Base-by-base conservation (phyloP, 306 rosid species). In the Prunus kanzakura region DNA sequence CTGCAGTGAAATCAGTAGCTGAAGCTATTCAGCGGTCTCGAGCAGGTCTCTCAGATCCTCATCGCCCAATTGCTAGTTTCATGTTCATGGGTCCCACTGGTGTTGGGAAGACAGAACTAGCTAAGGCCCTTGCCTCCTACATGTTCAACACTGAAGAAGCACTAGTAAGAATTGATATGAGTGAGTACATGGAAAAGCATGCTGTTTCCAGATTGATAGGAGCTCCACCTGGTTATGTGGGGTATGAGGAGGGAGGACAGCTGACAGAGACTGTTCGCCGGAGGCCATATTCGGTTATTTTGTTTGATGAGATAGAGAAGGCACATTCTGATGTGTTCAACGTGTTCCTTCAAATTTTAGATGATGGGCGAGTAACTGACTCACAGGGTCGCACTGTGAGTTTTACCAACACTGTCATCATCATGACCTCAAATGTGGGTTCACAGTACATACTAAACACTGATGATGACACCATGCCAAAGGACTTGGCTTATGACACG, bases 1-100 rank as follows among this genome's bases (percentile, higher is more conserved):
- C 99, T 65, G 97, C 99, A 20, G 97, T 95, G 67, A 89, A 67
- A 86, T 89, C 99, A 0, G 96, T 95, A 32, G 97, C 99, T 2
- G 97, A 91, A 80, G 97, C 99, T 30, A 92, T 95, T 80, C 97
- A 92, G 72, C 89, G 97, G 45, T 95, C 99, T 38, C 88, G 99
- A 81, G 99, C 99, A 4, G 99, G 99, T 72, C 97, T 95, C 71
- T 91, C 97, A 13, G 97, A 95, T 82, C 97, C 99, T 50, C 95
- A 91, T 71, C 95, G 97, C 4, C 99, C 99, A 0, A 95, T 95
- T 41, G 97, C 99, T 14, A 95, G 99, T 85, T 95, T 95, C 89
- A 95, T 95, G 99, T 95, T 95, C 78, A 95, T 92, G 99, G 99
- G 99, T 60, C 99, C 99, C 23, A 95, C 97, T 2, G 99, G 97